Base-by-base conservation (phyloP, 192 early-diverging fungal genomes). In the Coemansia sp. region DNA sequence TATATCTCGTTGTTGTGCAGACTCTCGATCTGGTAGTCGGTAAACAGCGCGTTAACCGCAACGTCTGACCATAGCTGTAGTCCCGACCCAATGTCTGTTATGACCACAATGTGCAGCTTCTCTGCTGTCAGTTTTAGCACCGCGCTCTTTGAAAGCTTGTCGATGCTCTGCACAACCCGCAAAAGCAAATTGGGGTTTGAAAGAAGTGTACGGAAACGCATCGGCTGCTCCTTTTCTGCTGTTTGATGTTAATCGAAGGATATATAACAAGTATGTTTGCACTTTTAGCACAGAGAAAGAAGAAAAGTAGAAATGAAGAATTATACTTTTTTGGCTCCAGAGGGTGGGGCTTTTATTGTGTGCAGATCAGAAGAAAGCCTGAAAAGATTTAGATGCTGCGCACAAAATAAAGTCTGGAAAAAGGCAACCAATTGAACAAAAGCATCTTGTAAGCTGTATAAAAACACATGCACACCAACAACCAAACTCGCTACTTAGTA, bases 41-140 rank as follows among this genome's bases (percentile, higher is more conserved):
- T 69, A 48, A 93, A 93, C n/a, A 93, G 53, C 10, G 85, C 76
- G 41, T 81, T 78, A 72, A 56, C 32, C 0, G 53, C 64, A 25
- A 86, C 73, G 68, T 87, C 86, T 51, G 87, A 85, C 89, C 88
- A 94, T 64, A 91, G 86, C 67, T 93, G 91, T 14, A 92, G 70
- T 1, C 88, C 88, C 9, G 81, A 74, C n/a, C 86, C 82, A 8
- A 70, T 61, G 50, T 92, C 88, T 10, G 84, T 78, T 32, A 84
- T 68, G 7, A 89, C 88, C 19, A 92, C 87, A 61, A 94, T 87
- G 51, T 87, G 86, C 2, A 91, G 76, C 57, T 81, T 85, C 4
- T 86, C 83, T 0, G 82, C 79, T 0, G 88, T 88, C 38, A 94
- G 85, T 61, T 85, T 89, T 25, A 92, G 75, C 19, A 90, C 85